These are phyloP conservation scores for Globisporangium solare DNA, from an alignment of 352 stramenopile species.

Conservation along the genomic window DNA sequence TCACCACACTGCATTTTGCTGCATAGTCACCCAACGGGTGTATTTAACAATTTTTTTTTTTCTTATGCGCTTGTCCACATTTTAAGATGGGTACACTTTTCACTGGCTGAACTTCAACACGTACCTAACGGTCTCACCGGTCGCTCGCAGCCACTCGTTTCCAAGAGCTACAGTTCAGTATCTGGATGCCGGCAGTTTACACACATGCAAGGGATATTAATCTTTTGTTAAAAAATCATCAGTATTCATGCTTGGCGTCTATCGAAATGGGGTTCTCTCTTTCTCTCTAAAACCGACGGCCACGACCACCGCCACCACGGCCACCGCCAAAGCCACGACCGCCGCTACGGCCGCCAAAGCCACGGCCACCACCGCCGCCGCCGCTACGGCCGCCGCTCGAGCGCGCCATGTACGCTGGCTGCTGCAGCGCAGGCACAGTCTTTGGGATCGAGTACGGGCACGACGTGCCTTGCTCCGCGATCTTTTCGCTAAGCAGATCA, in stretches of 20 bases:
- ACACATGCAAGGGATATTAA: neutral
- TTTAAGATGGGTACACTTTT: no score
- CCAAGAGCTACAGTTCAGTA: no score
- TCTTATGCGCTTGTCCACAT: no score
- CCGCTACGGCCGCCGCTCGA: slow-evolving; percentile 39
- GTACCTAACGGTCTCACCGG: no score
- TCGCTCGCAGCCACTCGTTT: no score
- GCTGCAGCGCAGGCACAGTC: slow-evolving; percentile 72
- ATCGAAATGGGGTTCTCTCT: neutral
- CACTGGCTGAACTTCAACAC: no score
- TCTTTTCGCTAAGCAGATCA: slow-evolving; percentile 61
- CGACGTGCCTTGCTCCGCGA: slow-evolving; percentile 53
- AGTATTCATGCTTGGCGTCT: neutral
- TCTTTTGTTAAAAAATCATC: slow-evolving; percentile 1
- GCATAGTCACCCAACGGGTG: no score
- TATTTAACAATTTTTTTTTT: no score
- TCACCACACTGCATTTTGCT: no score
- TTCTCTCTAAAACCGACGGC: slow-evolving; percentile 24
- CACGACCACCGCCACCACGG: slow-evolving; percentile 25
- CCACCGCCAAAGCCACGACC: slow-evolving; percentile 23
- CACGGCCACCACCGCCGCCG: slow-evolving; percentile 20
- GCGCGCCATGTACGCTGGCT: slow-evolving; percentile 47
- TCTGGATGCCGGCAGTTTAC: no score
- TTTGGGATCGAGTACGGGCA: slow-evolving; percentile 80
- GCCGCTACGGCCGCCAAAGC: slow-evolving; percentile 21